Conservation (phyloP, 2,329 filamentous ascomycete species). For the Fusarium chlamydosporum region DNA sequence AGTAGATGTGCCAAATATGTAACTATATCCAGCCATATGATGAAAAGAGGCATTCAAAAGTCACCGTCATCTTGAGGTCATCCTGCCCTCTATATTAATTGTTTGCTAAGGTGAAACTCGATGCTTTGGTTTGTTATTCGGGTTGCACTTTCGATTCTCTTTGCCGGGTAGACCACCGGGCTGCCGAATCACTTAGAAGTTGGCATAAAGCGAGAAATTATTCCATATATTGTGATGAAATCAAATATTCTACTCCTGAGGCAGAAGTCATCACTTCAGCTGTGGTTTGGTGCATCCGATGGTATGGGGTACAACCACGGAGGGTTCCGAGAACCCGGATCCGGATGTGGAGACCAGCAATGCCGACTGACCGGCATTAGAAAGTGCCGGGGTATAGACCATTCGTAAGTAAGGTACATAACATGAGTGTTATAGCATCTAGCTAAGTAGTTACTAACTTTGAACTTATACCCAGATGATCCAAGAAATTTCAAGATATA, state of each 20-base stretch:
- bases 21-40: constrained; percentile 51
- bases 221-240: not conserved
- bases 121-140: not conserved
- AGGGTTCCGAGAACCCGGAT: constrained; percentile 36
- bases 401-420: no score
- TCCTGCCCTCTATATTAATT: not conserved
- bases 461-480: no score
- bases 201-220: not conserved
- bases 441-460: no score
- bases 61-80: not conserved
- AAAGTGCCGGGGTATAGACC: not conserved
- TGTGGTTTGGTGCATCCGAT: constrained; percentile 25
- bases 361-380: not conserved
- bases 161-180: no score
- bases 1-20: constrained; percentile 52
- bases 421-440: no score
- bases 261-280: not conserved
- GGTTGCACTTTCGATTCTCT: no score
- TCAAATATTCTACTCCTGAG: not conserved
- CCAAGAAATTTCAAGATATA: no score
- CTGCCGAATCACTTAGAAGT: no score
- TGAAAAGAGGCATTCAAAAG: constrained; percentile 40
- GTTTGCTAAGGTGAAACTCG: not conserved
- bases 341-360: constrained; percentile 26
- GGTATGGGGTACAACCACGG: constrained; percentile 28